phyloP scores from a whole-genome alignment of 768 basidiomycete genomes.

The Pleurotus eryngii region DNA sequence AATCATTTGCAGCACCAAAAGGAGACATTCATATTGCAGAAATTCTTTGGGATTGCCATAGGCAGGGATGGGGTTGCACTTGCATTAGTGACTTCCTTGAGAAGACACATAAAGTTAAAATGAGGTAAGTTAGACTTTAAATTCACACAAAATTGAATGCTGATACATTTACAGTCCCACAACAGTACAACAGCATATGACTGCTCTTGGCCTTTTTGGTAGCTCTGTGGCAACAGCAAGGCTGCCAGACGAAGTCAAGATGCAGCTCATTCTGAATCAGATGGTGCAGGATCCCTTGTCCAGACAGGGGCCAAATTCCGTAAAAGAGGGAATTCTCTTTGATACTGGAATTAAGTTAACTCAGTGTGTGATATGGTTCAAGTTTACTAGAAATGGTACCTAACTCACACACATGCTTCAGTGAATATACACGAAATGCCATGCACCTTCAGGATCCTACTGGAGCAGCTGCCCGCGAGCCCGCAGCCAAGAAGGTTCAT shows the following conservation, averaged over 20 bases:
- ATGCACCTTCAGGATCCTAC: constrained; percentile 21
- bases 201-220: constrained; percentile 24
- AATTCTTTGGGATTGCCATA: constrained; percentile 21
- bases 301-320: constrained; percentile 21
- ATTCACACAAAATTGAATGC: background rate
- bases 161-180: constrained; percentile 17
- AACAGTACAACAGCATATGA: constrained; percentile 24
- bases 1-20: constrained; percentile 14
- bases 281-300: constrained; percentile 29
- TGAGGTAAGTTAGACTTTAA: constrained; percentile 23
- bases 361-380: constrained; percentile 11
- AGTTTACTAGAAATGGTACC: background rate
- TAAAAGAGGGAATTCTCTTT: constrained; percentile 26
- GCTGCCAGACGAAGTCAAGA: constrained; percentile 24
- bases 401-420: background rate
- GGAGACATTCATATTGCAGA: constrained; percentile 19
- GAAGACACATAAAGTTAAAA: constrained; percentile 23
- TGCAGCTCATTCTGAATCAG: constrained; percentile 30
- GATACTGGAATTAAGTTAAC: constrained; percentile 31
- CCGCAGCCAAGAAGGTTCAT: constrained; percentile 22
- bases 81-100: constrained; percentile 23
- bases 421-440: constrained; percentile 11
- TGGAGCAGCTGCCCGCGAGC: constrained; percentile 22
- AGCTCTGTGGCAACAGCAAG: constrained; percentile 25
- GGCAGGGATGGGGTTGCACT: constrained; percentile 17